These are phyloP conservation scores for Phylloporus sp. DNA, from an alignment of 768 basidiomycete genomes.

Conservation along the genomic window DNA sequence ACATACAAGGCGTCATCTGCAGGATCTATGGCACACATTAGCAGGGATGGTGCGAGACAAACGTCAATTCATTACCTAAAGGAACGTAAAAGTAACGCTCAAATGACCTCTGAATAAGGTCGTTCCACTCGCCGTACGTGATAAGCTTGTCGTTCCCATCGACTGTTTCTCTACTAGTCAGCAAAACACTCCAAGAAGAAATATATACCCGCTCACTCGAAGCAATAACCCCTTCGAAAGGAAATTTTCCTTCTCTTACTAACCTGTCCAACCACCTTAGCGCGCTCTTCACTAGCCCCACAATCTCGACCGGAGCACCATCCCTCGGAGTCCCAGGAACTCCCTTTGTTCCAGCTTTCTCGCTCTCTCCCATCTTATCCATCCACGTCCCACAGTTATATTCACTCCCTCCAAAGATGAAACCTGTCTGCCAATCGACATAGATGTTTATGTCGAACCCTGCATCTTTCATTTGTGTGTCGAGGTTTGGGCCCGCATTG, in stretches of 20 bases:
- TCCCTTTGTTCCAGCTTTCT: constrained; percentile 89
- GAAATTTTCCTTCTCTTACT: constrained; percentile 63
- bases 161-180: constrained; percentile 44
- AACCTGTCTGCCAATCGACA: constrained; percentile 94
- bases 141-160: constrained; percentile 62
- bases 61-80: constrained; percentile 39
- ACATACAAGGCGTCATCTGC: constrained; percentile 65
- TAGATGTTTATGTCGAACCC: constrained; percentile 92
- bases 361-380: constrained; percentile 98
- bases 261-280: constrained; percentile 81
- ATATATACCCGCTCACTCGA: constrained; percentile 49
- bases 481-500: constrained; percentile 95
- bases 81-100: constrained; percentile 92
- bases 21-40: constrained; percentile 46
- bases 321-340: constrained; percentile 94
- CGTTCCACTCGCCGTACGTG: constrained; percentile 87
- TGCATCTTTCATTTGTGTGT: constrained; percentile 90
- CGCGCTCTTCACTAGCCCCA: constrained; percentile 88
- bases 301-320: constrained; percentile 94
- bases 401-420: constrained; percentile 82
- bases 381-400: constrained; percentile 94
- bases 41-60: not conserved
- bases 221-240: constrained; percentile 84
- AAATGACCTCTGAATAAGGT: constrained; percentile 79
- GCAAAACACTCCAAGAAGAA: not conserved